These are phyloP conservation scores for Phragmites australis DNA, from an alignment of 176 grass and related monocot genomes.

Conservation along the genomic window DNA sequence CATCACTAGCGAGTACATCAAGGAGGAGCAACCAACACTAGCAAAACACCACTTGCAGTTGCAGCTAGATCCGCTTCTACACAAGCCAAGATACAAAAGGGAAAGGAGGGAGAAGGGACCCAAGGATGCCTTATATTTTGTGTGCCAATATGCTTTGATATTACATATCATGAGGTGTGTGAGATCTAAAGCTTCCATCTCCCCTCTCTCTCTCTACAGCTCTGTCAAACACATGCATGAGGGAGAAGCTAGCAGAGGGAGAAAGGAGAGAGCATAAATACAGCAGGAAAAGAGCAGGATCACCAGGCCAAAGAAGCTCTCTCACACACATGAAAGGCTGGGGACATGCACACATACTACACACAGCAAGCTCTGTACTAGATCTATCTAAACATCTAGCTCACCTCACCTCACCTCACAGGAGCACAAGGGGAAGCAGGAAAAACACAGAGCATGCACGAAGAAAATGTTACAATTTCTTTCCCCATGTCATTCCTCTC, in stretches of 20 bases:
- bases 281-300: conserved; percentile 55
- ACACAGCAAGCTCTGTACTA: conserved; percentile 63
- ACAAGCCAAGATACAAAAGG: conserved; percentile 49
- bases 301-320: conserved; percentile 41
- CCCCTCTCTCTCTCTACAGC: neutral
- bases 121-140: conserved; percentile 46
- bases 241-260: conserved; percentile 18
- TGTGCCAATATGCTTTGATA: conserved; percentile 8
- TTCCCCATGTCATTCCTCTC: conserved; percentile 39
- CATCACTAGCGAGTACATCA: conserved; percentile 26
- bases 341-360: conserved; percentile 51
- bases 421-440: conserved; percentile 49
- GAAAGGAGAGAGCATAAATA: conserved; percentile 59
- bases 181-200: conserved; percentile 38
- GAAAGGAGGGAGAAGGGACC: conserved; percentile 30
- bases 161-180: conserved; percentile 48
- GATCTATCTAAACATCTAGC: conserved; percentile 71
- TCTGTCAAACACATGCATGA: conserved; percentile 31
- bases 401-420: conserved; percentile 49
- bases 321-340: conserved; percentile 32
- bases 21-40: neutral
- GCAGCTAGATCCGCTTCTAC: neutral
- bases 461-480: conserved; percentile 57
- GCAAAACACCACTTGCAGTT: too few species aligned
- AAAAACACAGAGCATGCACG: conserved; percentile 39